Percentiles rank a stretch among this genome's conserved stretches.
These are phyloP conservation scores for Capronia americana DNA, from an alignment of 2,329 filamentous ascomycete genomes.

Conservation along the genomic window DNA sequence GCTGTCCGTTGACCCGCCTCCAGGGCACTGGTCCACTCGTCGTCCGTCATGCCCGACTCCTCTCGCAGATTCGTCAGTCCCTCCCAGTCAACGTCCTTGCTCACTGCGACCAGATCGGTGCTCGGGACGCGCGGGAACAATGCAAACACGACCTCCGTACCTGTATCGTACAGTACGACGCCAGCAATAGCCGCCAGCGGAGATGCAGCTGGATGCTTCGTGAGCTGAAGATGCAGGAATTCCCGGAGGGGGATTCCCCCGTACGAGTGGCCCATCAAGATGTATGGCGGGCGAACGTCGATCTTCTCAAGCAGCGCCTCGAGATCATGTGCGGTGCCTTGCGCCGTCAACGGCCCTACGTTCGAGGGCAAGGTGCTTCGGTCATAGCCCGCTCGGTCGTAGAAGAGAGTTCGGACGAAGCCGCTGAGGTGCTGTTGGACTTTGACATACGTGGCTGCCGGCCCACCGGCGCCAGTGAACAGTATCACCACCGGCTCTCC, in stretches of 20 bases:
- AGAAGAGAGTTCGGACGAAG: slow-evolving; percentile 44
- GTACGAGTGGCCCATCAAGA: slow-evolving; percentile 51
- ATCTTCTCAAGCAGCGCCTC: slow-evolving; percentile 41
- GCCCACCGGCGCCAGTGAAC: slow-evolving; percentile 47
- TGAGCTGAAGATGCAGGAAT: slow-evolving; percentile 45
- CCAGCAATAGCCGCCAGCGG: slow-evolving; percentile 42
- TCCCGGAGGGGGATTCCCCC: slow-evolving; percentile 50
- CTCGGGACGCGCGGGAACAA: slow-evolving; percentile 44
- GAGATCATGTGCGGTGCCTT: slow-evolving; percentile 44
- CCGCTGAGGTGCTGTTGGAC: slow-evolving; percentile 43
- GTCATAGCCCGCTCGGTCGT: slow-evolving; percentile 50
- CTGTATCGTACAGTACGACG: slow-evolving; percentile 48
- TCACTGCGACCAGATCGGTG: slow-evolving; percentile 43
- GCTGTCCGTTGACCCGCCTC: slow-evolving; percentile 14
- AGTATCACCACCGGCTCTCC: slow-evolving; percentile 45
- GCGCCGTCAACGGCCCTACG: slow-evolving; percentile 38
- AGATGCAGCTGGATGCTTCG: slow-evolving; percentile 12
- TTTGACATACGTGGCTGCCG: slow-evolving; percentile 44
- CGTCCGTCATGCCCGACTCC: slow-evolving; percentile 42
- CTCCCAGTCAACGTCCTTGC: slow-evolving; percentile 44
- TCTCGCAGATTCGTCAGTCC: slow-evolving; percentile 44
- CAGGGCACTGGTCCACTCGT: slow-evolving; percentile 43
- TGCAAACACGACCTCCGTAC: slow-evolving; percentile 45
- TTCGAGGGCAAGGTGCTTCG: slow-evolving; percentile 36
- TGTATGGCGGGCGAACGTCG: slow-evolving; percentile 41